phyloP scores from a whole-genome alignment of 2,329 filamentous ascomycete genomes.

The Anthostomella pinea region DNA sequence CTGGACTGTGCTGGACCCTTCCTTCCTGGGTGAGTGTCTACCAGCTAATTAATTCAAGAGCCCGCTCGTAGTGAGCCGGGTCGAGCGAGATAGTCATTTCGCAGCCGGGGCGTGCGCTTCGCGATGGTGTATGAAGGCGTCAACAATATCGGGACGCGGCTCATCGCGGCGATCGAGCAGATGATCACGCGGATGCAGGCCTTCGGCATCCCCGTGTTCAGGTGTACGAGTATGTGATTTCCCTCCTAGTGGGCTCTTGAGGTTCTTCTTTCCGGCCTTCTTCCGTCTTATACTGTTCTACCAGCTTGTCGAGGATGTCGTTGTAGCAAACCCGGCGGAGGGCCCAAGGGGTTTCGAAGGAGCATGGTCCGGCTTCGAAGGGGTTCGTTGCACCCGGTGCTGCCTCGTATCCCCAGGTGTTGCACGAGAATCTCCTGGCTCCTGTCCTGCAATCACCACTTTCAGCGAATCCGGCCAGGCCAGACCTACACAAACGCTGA shows the following conservation, averaged over 20 bases:
- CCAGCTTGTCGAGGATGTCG: too few relatives aligned
- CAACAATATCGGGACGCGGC: slow-evolving; percentile 58
- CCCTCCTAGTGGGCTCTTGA: background rate
- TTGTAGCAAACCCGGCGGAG: too few relatives aligned
- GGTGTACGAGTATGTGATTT: slow-evolving; percentile 39
- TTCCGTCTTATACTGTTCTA: too few relatives aligned
- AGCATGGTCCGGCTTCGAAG: too few relatives aligned
- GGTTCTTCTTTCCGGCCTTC: slow-evolving; percentile 1
- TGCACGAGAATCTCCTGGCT: background rate
- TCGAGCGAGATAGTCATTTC: slow-evolving; percentile 60
- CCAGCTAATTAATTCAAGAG: too few relatives aligned
- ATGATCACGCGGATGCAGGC: slow-evolving; percentile 52
- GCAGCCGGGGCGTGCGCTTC: slow-evolving; percentile 51
- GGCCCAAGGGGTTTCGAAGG: too few relatives aligned
- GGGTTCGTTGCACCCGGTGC: too few relatives aligned
- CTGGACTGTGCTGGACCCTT: too few relatives aligned
- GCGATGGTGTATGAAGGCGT: slow-evolving; percentile 61
- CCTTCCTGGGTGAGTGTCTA: too few relatives aligned
- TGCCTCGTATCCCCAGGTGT: too few relatives aligned
- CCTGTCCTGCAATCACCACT: slow-evolving; percentile 40
- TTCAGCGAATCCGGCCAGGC: slow-evolving; percentile 48
- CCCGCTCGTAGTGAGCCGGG: too few relatives aligned
- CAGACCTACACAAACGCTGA: slow-evolving; percentile 50
- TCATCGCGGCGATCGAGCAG: slow-evolving; percentile 55
- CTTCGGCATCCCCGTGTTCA: slow-evolving; percentile 52